Percentiles rank a stretch among this genome's conserved stretches.
Conservation (phyloP, 805 yeast genomes). For the Teunomyces pallodes region DNA sequence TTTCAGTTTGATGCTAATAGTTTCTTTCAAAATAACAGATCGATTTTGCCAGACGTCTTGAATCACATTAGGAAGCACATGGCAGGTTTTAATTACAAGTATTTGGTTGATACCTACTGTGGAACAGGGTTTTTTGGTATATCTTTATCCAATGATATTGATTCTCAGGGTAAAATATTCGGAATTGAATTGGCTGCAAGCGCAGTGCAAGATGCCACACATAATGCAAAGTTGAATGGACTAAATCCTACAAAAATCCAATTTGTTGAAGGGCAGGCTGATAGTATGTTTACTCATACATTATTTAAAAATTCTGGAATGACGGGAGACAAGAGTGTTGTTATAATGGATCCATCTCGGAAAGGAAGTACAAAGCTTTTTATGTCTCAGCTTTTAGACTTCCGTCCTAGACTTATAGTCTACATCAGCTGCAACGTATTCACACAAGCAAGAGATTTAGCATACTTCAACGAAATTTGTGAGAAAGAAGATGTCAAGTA, state of each 20-base stretch:
- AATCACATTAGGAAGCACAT: conserved; percentile 28
- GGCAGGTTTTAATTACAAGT: conserved; percentile 14
- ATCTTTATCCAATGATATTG: conserved; percentile 26
- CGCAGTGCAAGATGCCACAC: conserved; percentile 35
- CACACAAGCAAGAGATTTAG: conserved; percentile 45
- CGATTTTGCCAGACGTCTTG: conserved; percentile 34
- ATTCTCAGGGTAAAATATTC: conserved; percentile 32
- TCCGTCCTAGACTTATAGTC: conserved; percentile 35
- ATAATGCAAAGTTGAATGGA: conserved; percentile 39
- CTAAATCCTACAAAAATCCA: conserved; percentile 23
- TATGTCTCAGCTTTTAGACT: conserved; percentile 34
- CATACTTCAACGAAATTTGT: conserved; percentile 25
- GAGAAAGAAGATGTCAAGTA: conserved; percentile 11
- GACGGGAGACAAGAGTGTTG: conserved; percentile 30
- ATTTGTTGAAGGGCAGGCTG: conserved; percentile 39
- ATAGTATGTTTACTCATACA: conserved; percentile 28
- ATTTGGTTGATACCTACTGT: conserved; percentile 44
- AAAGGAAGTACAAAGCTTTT: conserved; percentile 38
- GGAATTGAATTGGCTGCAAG: conserved; percentile 40
- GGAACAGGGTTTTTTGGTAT: conserved; percentile 48
- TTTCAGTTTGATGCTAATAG: conserved; percentile 40
- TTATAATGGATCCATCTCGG: conserved; percentile 46
- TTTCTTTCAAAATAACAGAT: conserved; percentile 41
- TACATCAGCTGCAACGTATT: conserved; percentile 47
- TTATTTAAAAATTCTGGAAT: conserved; percentile 24